These are phyloP conservation scores for Vanrija sp. DNA, from an alignment of 1,284 basidiomycete genomes.

Conservation along the genomic window DNA sequence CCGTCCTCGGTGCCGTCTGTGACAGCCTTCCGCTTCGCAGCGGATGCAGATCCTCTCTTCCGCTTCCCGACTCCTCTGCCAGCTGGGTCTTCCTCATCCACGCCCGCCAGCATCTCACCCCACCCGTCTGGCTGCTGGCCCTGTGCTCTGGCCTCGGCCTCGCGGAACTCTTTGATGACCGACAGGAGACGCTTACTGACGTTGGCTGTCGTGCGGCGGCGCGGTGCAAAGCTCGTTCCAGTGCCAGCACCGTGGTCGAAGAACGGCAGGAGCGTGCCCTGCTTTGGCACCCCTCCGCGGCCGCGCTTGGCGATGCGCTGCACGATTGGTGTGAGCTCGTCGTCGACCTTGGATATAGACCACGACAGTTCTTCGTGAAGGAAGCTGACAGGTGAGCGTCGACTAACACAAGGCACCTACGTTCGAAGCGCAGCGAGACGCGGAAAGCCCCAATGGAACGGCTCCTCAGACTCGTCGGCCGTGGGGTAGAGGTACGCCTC, in stretches of 20 bases:
- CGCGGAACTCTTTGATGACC: constrained; percentile 79
- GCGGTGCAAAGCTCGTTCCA: constrained; percentile 63
- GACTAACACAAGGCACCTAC: constrained; percentile 53
- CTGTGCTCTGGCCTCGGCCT: constrained; percentile 48
- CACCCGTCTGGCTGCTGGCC: constrained; percentile 30
- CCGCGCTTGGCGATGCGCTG: constrained; percentile 78
- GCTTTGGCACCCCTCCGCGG: constrained; percentile 59
- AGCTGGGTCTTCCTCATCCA: constrained; percentile 37
- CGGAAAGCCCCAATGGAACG: constrained; percentile 95
- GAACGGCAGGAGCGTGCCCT: constrained; percentile 58
- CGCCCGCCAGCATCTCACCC: constrained; percentile 43
- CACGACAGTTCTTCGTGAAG: constrained; percentile 82
- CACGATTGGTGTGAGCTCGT: constrained; percentile 87
- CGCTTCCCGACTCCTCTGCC: too few relatives aligned
- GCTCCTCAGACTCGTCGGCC: constrained; percentile 86
- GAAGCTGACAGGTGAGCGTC: constrained; percentile 56
- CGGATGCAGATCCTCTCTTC: too few relatives aligned
- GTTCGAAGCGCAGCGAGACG: constrained; percentile 84
- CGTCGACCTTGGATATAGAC: constrained; percentile 82
- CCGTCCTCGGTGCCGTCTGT: too few relatives aligned
- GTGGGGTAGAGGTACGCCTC: constrained; percentile 90
- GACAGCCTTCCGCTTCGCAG: too few relatives aligned
- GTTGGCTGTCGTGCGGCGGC: constrained; percentile 71
- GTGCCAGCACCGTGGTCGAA: constrained; percentile 53
- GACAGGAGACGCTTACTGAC: constrained; percentile 79